phyloP scores from a whole-genome alignment of 73 alveolate species.

The Tetrahymena malaccensis region DNA sequence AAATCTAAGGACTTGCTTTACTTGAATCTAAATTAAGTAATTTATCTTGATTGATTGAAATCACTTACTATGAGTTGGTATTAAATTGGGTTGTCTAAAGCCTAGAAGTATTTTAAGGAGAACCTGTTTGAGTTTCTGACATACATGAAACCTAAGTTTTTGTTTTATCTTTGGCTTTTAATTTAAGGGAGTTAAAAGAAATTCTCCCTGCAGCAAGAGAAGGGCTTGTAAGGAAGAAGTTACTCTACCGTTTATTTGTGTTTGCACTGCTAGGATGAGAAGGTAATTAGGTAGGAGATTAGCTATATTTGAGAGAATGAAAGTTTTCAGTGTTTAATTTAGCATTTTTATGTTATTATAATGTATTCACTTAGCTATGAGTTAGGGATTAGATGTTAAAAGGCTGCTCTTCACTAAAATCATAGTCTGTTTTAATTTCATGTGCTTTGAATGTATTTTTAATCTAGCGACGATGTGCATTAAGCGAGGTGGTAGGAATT shows the following conservation, averaged over 20 bases:
- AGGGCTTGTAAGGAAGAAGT: neutral
- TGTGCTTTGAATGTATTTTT: neutral
- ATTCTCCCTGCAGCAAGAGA: neutral
- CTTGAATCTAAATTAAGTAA: neutral
- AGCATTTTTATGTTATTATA: neutral
- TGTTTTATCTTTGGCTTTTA: neutral
- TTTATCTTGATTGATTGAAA: neutral
- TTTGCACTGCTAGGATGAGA: neutral
- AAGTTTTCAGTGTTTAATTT: neutral
- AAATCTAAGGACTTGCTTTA: neutral
- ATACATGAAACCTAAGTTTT: neutral
- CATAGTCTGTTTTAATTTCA: neutral
- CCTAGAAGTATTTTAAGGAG: neutral
- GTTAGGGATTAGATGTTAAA: neutral
- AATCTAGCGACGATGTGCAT: neutral
- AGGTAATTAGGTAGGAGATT: neutral
- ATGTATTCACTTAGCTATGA: neutral
- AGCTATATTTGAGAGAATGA: neutral
- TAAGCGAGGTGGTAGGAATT: neutral
- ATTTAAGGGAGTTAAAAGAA: neutral
- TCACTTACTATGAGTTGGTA: neutral
- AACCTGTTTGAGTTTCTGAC: neutral
- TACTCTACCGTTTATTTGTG: neutral
- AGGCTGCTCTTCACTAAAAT: neutral
- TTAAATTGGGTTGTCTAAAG: neutral